Evolutionary conservation across 306 rosid species (phyloP).

Genomic region (Hylodesmum podocarpum): DNA sequence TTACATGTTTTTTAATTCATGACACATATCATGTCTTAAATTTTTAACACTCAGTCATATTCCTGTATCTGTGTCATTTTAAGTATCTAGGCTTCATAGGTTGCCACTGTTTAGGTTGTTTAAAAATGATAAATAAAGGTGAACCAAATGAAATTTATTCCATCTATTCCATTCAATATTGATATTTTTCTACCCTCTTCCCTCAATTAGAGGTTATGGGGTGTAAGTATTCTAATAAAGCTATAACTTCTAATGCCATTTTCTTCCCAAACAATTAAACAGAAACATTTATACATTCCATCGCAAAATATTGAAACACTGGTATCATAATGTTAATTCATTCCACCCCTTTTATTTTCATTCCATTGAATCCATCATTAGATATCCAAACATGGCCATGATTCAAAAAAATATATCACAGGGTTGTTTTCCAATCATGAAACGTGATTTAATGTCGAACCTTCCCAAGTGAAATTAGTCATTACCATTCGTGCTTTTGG

Average conservation of each 20-base stretch:
- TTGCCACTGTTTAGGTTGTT: neutral
- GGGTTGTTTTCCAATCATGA: constrained; percentile 10
- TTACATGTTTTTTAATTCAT: neutral
- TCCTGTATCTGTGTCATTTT: neutral
- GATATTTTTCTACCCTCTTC: neutral
- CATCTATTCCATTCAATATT: neutral
- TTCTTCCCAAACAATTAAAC: neutral
- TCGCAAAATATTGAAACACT: neutral
- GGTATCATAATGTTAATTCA: neutral
- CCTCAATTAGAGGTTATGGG: neutral
- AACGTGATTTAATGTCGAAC: neutral
- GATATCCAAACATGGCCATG: neutral
- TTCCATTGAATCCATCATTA: neutral
- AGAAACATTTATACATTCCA: neutral
- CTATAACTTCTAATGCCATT: neutral
- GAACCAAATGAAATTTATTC: neutral
- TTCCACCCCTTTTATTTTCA: neutral
- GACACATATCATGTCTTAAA: neutral
- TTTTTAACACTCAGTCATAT: neutral
- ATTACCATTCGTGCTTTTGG: neutral
- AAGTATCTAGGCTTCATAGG: neutral
- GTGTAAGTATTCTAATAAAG: neutral
- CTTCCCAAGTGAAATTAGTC: neutral
- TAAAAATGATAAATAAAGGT: neutral
- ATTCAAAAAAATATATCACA: constrained; percentile 2